Evolutionary conservation across 140 eudicot species (phyloP).

Genomic region (Ambrosia hybrid): DNA sequence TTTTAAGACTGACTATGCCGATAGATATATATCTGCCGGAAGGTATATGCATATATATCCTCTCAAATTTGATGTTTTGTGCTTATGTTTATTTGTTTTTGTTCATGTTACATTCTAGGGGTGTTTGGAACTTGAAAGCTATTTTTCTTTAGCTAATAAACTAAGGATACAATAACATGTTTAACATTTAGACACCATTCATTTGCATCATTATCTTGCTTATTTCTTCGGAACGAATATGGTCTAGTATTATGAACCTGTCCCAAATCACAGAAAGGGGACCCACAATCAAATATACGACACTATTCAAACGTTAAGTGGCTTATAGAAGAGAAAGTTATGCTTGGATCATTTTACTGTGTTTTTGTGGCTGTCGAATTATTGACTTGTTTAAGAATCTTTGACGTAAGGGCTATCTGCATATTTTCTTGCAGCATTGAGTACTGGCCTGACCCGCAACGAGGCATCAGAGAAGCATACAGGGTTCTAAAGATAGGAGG

Average conservation of each 20-base stretch:
- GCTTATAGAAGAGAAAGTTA: neutral
- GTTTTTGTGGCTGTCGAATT: neutral
- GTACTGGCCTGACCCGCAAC: slow-evolving; percentile 99
- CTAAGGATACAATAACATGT: too few species aligned
- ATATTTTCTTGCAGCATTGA: slow-evolving; percentile 61
- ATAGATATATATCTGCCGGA: slow-evolving; percentile 91
- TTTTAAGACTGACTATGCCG: slow-evolving; percentile 77
- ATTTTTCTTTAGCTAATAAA: too few species aligned
- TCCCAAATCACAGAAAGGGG: neutral
- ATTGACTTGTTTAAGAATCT: neutral
- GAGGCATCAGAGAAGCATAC: slow-evolving; percentile 95
- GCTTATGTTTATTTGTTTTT: neutral
- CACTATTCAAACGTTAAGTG: neutral
- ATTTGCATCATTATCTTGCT: neutral
- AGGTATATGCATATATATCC: slow-evolving; percentile 45
- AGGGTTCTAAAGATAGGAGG: slow-evolving; percentile 85
- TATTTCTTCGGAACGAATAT: neutral
- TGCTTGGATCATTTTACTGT: neutral
- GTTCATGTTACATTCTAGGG: neutral
- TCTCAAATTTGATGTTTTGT: neutral
- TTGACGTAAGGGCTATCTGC: slow-evolving; percentile 4
- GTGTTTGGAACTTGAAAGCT: too few species aligned
- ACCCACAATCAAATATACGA: neutral
- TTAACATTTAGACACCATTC: neutral
- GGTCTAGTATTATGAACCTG: too few species aligned